Evolutionary conservation across 352 stramenopile species (phyloP), one percentile per base, ranked within the genome.

Genomic region (Peronospora belbahrii): DNA sequence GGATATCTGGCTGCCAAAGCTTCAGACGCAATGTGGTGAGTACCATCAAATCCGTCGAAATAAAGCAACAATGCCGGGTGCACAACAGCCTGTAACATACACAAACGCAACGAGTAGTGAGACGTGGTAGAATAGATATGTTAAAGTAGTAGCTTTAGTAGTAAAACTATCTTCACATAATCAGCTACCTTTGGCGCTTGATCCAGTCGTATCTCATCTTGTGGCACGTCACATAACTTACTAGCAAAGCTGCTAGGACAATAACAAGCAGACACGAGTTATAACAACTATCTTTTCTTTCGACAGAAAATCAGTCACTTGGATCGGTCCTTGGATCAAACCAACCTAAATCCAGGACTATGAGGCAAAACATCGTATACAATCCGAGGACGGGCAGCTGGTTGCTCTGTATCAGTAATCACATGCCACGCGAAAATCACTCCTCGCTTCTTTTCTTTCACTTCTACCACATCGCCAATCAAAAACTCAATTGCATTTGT

Each of bases 291-390:
- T 23, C 2, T 19, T 4, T 36, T 9, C 24, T 10, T 28, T 28
- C 11, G 24, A 33, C 2, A 1, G 2, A 33, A 33, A 15, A 10
- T n/a, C n/a, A n/a, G n/a, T n/a, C n/a, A n/a, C n/a, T n/a, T n/a
- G n/a, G n/a, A n/a, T n/a, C 1, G 27, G 27, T 15, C 2, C 13
- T 3, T 33, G 10, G 5, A 15, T 33, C 27, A 40, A n/a, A 36
- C 56, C 15, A 43, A 80, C 72, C 63, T 77, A 8, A 68, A 62
- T 4, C 61, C 65, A 1, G 67, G 68, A 37, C 60, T 77, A 37
- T 89, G 73, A 3, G 69, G 70, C 19, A 92, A 31, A 33, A 92
- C 56, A 37, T 85, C 74, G 49, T 92, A 92, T 28, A 70, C 74
- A 17, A 87, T 69, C 11, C 53, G 55, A 24, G 65, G 27, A 13